A percentile compares a stretch with the other conserved stretches of the same genome.
Evolutionary conservation across 2,329 filamentous ascomycete species (phyloP).

Genomic region (Myriangium duriaei): DNA sequence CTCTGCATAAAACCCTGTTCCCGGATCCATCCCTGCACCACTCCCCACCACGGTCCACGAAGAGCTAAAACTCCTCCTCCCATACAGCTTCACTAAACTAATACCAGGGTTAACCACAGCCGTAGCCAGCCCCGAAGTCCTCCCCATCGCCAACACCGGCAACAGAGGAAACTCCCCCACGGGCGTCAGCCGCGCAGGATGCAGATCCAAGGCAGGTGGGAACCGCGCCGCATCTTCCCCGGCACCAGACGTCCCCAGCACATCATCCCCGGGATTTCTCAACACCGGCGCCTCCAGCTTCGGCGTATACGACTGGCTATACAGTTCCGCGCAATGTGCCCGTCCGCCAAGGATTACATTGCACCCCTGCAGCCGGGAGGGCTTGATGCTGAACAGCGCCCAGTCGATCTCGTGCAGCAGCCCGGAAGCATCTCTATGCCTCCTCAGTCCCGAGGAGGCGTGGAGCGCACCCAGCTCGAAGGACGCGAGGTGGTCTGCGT

Average conservation of each 20-base stretch:
- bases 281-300: conserved; percentile 24
- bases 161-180: conserved; percentile 55
- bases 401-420: conserved; percentile 84
- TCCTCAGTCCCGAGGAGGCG: conserved; percentile 77
- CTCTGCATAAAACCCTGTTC: conserved; percentile 13
- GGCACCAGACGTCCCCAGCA: not conserved
- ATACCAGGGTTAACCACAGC: conserved; percentile 68
- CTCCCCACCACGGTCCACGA: conserved; percentile 52
- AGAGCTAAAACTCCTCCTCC: conserved; percentile 66
- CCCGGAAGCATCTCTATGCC: conserved; percentile 38
- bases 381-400: conserved; percentile 67
- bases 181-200: conserved; percentile 37
- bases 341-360: conserved; percentile 54
- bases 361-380: conserved; percentile 54
- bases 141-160: conserved; percentile 75
- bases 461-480: conserved; percentile 74
- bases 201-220: conserved; percentile 26
- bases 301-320: conserved; percentile 16
- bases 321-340: conserved; percentile 22
- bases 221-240: conserved; percentile 16
- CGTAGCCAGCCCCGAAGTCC: conserved; percentile 70
- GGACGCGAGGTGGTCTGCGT: conserved; percentile 66
- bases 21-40: conserved; percentile 19
- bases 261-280: conserved; percentile 4
- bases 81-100: conserved; percentile 76